Percentiles rank a stretch among this genome's conserved stretches.
These are phyloP conservation scores for Paramecium pentaurelia DNA, from an alignment of 73 alveolate genomes.

Conservation along the genomic window DNA sequence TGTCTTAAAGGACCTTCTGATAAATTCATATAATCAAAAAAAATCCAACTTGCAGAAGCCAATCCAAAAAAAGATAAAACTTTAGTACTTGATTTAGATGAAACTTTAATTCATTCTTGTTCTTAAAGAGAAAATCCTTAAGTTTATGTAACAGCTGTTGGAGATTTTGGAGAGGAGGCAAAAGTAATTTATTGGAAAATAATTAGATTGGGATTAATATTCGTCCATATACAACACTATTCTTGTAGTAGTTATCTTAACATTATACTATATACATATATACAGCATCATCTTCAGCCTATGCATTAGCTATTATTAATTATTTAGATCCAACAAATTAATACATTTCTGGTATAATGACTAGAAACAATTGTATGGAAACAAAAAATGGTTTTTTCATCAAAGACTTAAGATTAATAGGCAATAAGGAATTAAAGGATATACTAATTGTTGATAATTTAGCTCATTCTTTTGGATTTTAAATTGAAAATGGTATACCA, in stretches of 20 bases:
- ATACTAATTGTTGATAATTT: constrained; percentile 90
- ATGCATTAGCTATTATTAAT: constrained; percentile 91
- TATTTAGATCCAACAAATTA: constrained; percentile 86
- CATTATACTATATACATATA: constrained; percentile 80
- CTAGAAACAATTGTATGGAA: constrained; percentile 89
- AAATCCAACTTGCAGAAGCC: constrained; percentile 33
- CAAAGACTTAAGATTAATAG: constrained; percentile 88
- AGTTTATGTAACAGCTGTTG: constrained; percentile 25
- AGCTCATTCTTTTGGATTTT: constrained; percentile 86
- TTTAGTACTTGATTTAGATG: constrained; percentile 48
- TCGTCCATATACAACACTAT: constrained; percentile 84
- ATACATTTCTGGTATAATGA: constrained; percentile 77
- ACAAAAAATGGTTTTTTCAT: constrained; percentile 88
- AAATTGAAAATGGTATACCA: constrained; percentile 88
- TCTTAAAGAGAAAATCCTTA: constrained; percentile 40
- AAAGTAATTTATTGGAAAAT: not conserved
- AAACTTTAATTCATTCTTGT: constrained; percentile 52
- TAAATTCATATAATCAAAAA: constrained; percentile 43
- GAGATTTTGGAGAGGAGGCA: constrained; percentile 43
- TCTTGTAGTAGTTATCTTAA: constrained; percentile 75
- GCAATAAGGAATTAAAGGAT: constrained; percentile 79
- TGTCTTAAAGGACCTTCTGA: constrained; percentile 63
- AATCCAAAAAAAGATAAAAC: constrained; percentile 40
- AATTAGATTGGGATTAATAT: constrained; percentile 82
- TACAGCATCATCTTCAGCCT: constrained; percentile 92